Base-by-base conservation (phyloP, 2,329 filamentous ascomycete genomes). In the Exophiala xenobiotica region DNA sequence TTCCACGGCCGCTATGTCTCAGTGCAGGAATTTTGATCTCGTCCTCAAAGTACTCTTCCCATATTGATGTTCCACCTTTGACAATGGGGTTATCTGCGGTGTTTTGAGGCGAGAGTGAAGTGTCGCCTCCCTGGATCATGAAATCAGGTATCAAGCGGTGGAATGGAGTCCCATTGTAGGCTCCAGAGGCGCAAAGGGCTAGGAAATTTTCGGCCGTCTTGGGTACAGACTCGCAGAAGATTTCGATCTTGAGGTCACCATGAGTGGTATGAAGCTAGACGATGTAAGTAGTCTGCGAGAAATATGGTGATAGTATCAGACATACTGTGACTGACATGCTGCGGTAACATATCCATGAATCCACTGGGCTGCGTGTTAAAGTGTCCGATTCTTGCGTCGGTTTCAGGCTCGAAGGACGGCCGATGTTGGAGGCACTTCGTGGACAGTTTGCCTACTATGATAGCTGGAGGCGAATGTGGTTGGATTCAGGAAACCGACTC, bases 161-260 rank as follows among this genome's bases (percentile, higher is more conserved):
- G 67, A 86, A 82, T 11, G 81, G 81, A 16, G 78, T 82, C 60
- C 71, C 70, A 66, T 82, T 72, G 68, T 86, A 86, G 64, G 76
- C 78, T 63, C 72, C 74, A 29, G 77, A 79, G 40, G 82, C 82
- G 71, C 80, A 83, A 41, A 85, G 77, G 53, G 82, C 82, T 54
- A 86, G 77, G 69, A 86, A 86, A 70, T 85, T 86, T 73, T 96
- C 88, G 57, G 90, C 87, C 0, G 93, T 96, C 70, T 92, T 91
- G 57, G 93, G 93, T 24, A 95, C 90, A 62, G 88, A 86, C 69
- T 96, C 90, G 75, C 92, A 97, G 74, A 96, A 97, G 61, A 99
- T 78, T 71, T 97, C 93, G 63, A 97, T 82, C 74, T 97, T 99
- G 68, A 99, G 79, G 71, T 93, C 86, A 67, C 93, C 93, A 46